Base-by-base conservation (phyloP, 2,329 filamentous ascomycete species). In the Furcasterigmium sp. region DNA sequence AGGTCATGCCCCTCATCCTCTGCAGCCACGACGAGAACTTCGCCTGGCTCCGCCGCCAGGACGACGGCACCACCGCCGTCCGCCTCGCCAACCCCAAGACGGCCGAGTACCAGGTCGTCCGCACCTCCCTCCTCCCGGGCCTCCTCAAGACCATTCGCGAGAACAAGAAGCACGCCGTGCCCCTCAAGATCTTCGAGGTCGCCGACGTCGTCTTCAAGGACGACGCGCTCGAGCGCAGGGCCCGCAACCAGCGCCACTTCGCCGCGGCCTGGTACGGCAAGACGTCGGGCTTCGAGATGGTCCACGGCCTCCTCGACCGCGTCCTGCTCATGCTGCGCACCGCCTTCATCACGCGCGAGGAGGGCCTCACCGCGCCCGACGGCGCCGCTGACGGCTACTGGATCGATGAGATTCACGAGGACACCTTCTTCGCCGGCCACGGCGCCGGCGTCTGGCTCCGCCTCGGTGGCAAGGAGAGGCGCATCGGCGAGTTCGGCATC, bases 21-120 rank as follows among this genome's bases (percentile, higher is more conserved):
- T 98, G 93, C 75, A 95, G 89, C 37, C 90, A 96, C 64, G 91
- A 97, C 59, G 93, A 98, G 75, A 98, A 98, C 72, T 98, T 97
- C 63, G 84, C 77, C 46, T 96, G 88, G 86, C 74, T 98, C 13
- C 95, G 95, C 69, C 85, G 90, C 59, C 82, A 83, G 59, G 91
- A 96, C 53, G 87, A 95, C 56, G 88, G 88, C 51, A 84, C 77
- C 46, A 89, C 84, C 0, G 90, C 88, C 21, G 81, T 96, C 53
- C 84, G 82, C 55, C 83, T 96, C 32, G 87, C 87, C 51, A 96
- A 96, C 64, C 91, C 91, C 44, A 96, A 96, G 73, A 94, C 90
- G 0, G 76, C 82, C 20, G 91, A 96, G 61, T 96, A 95, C 67
- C 91, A 96, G 66, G 84, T 96, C 43, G 91, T 95, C 20, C 85